These are phyloP conservation scores for Pneumocystis murina DNA, from an alignment of 1,139 yeast genomes.

Conservation along the genomic window DNA sequence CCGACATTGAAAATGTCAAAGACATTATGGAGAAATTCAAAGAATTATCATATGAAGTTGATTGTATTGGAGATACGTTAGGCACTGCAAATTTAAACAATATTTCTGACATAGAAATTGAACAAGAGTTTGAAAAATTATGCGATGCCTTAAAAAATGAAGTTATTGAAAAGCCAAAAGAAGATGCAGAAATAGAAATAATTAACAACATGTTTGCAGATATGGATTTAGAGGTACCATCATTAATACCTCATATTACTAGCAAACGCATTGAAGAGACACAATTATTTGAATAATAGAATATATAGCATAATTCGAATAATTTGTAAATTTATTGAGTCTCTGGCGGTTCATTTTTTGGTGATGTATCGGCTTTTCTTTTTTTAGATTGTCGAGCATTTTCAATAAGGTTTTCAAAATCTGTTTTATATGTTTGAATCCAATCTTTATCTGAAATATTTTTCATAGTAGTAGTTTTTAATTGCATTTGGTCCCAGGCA, in stretches of 20 bases:
- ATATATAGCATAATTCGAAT: not conserved
- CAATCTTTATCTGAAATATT: slow-evolving; percentile 35
- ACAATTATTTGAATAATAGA: not conserved
- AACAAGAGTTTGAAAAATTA: not conserved
- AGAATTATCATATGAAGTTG: not conserved
- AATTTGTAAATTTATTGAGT: not conserved
- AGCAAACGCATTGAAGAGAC: not conserved
- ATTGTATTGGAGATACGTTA: not conserved
- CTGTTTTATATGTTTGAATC: slow-evolving; percentile 35
- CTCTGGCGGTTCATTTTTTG: not conserved
- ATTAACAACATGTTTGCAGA: not conserved
- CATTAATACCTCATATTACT: not conserved
- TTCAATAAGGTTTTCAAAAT: slow-evolving; percentile 37
- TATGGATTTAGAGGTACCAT: not conserved
- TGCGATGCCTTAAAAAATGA: not conserved
- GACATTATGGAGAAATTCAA: not conserved
- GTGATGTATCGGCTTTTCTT: not conserved
- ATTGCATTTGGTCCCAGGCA: slow-evolving; percentile 47
- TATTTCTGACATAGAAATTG: not conserved
- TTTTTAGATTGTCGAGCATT: slow-evolving; percentile 29
- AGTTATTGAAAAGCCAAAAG: not conserved
- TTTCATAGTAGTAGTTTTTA: slow-evolving; percentile 7
- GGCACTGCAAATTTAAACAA: not conserved
- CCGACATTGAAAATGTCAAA: not conserved
- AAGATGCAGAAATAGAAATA: not conserved